Evolutionary conservation across 495 filamentous ascomycete genomes (phyloP).

Genomic region (Lichenothelia convexa): DNA sequence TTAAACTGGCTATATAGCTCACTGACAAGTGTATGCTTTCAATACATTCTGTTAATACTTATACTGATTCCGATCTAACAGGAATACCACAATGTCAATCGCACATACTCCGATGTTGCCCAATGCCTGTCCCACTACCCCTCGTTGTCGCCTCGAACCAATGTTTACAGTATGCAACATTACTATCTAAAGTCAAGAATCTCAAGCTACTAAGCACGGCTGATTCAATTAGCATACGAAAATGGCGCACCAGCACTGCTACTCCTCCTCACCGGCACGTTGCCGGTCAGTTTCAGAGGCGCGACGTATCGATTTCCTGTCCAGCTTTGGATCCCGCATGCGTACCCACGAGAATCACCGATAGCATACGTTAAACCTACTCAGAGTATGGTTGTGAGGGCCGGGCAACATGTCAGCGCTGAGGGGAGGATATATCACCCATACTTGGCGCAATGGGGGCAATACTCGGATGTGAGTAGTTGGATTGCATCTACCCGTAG

Average conservation of each 20-base stretch:
- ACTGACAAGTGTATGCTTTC: constrained; percentile 46
- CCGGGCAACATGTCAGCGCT: constrained; percentile 88
- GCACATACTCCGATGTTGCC: constrained; percentile 81
- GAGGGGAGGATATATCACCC: constrained; percentile 92
- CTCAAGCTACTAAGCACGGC: not conserved
- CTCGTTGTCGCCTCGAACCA: constrained; percentile 73
- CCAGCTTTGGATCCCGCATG: constrained; percentile 86
- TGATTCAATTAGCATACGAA: constrained; percentile 49
- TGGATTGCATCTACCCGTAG: no score
- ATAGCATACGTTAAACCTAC: constrained; percentile 68
- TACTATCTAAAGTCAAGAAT: not conserved
- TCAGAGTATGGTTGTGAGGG: constrained; percentile 71
- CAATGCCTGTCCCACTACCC: constrained; percentile 66
- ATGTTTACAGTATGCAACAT: constrained; percentile 68
- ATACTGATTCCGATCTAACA: constrained; percentile 18
- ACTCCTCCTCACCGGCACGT: constrained; percentile 65
- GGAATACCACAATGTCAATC: constrained; percentile 87
- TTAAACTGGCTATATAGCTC: constrained; percentile 92
- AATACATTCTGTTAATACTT: constrained; percentile 4
- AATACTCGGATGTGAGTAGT: constrained; percentile 81
- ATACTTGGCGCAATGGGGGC: constrained; percentile 74
- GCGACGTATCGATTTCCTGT: constrained; percentile 81
- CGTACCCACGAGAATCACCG: constrained; percentile 71
- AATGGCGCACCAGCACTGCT: constrained; percentile 76
- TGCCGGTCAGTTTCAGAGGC: constrained; percentile 78